Evolutionary conservation across 2,329 filamentous ascomycete species (phyloP), one percentile per base, ranked within the genome.

Genomic region (Colletotrichum plurivorum): DNA sequence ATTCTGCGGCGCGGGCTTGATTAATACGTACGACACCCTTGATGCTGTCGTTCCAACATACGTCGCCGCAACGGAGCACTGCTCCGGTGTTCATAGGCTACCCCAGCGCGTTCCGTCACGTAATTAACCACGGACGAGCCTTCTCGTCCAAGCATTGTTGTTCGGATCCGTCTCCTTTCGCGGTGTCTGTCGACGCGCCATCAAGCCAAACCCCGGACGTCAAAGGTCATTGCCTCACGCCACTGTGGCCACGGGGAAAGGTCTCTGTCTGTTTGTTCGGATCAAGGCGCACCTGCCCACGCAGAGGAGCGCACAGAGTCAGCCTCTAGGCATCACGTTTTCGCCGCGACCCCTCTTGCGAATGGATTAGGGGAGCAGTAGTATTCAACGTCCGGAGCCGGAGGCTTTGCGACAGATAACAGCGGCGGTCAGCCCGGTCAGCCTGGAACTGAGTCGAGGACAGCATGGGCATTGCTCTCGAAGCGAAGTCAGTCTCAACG

Each of bases 391-490:
- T 36, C 31, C 31, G 31, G 31, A 36, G 31, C 31, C 31, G 8
- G 31, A 8, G 31, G 31, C 8, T 36, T 36, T 8, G 8, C 31
- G 31, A 36, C 31, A 60, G 45, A 51, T 60, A 36, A 16, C 45
- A 51, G 48, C 59, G 49, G 59, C 49, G 59, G 59, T 62, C 59
- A 62, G 16, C 59, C 49, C 49, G 59, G 59, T 62, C 59, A 62
- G 16, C 59, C 49, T n/a, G 49, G 12, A 25, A 54, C 45, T 59
- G 59, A 62, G 48, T 62, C 58, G 58, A 61, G 48, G 46, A 43
- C 16, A 41, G 45, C 53, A 43, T 59, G 62, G 62, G 22, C 36
- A 53, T 8, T 36, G 31, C 31, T 3, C 8, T 36, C 7, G 31
- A 36, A 36, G 31, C 31, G 31, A 10, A 36, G 8, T 36, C 31